Conservation (phyloP, 805 yeast species). For the Ogataea pilisensis region DNA sequence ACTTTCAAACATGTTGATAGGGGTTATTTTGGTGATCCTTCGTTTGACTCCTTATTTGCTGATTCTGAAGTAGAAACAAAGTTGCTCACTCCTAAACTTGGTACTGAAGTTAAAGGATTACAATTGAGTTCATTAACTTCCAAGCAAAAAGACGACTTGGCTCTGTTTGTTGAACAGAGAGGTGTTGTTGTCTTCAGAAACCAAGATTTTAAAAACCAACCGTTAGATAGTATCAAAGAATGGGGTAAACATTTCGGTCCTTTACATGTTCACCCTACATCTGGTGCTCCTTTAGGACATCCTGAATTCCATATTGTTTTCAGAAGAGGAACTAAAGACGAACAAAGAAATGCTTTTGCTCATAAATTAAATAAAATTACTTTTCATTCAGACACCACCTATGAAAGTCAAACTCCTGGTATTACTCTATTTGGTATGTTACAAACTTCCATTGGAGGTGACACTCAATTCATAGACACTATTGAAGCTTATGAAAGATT, state of each 20-base stretch:
- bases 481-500: constrained; percentile 61
- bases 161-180: constrained; percentile 47
- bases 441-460: constrained; percentile 56
- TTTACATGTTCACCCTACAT: constrained; percentile 65
- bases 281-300: constrained; percentile 55
- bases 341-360: constrained; percentile 31
- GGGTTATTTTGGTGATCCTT: constrained; percentile 53
- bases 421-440: constrained; percentile 59
- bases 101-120: constrained; percentile 53
- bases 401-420: constrained; percentile 67
- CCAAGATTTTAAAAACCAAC: constrained; percentile 55
- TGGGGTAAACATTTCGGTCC: constrained; percentile 63
- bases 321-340: constrained; percentile 38
- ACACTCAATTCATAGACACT: constrained; percentile 61
- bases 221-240: constrained; percentile 42
- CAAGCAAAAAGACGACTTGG: constrained; percentile 60
- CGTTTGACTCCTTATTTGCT: constrained; percentile 42
- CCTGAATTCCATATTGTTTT: constrained; percentile 59
- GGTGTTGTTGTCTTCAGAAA: constrained; percentile 62
- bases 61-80: constrained; percentile 21
- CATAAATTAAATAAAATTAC: constrained; percentile 33
- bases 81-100: constrained; percentile 62
- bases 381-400: constrained; percentile 73
- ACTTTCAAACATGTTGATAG: constrained; percentile 54
- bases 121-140: constrained; percentile 50